Percentiles rank a stretch among this genome's conserved stretches.
Evolutionary conservation across 2,329 filamentous ascomycete species (phyloP).

Genomic region (Penicillium sp.): DNA sequence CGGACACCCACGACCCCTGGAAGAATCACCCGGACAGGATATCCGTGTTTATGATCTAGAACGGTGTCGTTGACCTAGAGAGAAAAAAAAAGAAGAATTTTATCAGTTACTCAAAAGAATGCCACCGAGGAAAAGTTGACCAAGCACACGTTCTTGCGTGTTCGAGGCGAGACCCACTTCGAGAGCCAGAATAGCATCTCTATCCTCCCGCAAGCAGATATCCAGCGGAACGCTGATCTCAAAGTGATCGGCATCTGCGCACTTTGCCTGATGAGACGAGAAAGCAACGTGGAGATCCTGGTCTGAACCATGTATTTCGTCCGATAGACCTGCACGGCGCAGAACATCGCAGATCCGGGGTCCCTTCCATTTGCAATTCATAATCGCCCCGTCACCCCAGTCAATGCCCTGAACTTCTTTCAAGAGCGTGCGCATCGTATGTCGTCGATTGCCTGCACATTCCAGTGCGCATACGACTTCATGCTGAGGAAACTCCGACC

Average conservation of each 20-base stretch:
- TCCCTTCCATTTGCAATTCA: slow-evolving; percentile 55
- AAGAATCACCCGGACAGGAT: slow-evolving; percentile 47
- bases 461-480: slow-evolving; percentile 53
- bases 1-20: slow-evolving; percentile 51
- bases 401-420: slow-evolving; percentile 56
- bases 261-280: slow-evolving; percentile 47
- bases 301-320: slow-evolving; percentile 16
- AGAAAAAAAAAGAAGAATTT: not conserved
- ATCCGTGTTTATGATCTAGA: slow-evolving; percentile 47
- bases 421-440: slow-evolving; percentile 55
- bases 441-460: slow-evolving; percentile 56
- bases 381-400: slow-evolving; percentile 55
- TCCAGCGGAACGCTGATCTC: slow-evolving; percentile 50
- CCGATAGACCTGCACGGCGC: slow-evolving; percentile 38
- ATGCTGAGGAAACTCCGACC: slow-evolving; percentile 47
- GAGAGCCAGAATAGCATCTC: slow-evolving; percentile 45
- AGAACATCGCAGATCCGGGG: slow-evolving; percentile 51
- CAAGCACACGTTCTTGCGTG: not conserved
- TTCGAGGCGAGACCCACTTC: slow-evolving; percentile 30
- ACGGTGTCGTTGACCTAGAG: slow-evolving; percentile 46
- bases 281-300: slow-evolving; percentile 49
- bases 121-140: not conserved
- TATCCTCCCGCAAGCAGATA: slow-evolving; percentile 40
- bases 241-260: slow-evolving; percentile 55
- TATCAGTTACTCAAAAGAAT: too few relatives aligned